Conservation (phyloP, 1,284 basidiomycete species). For the Ustilago trichophora region DNA sequence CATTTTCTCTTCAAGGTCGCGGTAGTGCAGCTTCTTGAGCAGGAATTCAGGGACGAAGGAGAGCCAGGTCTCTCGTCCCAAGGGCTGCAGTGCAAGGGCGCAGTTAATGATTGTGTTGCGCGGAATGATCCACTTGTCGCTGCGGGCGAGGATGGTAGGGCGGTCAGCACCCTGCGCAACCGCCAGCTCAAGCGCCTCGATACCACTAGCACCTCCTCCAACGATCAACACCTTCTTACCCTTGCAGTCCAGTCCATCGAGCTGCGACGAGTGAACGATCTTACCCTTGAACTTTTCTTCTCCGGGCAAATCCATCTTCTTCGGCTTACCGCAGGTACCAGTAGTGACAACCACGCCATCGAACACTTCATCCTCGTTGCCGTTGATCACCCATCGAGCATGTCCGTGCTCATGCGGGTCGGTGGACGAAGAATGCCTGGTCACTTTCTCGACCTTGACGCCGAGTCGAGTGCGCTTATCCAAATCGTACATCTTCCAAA, state of each 20-base stretch:
- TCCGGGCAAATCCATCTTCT: slow-evolving; percentile 70
- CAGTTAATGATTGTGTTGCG: slow-evolving; percentile 72
- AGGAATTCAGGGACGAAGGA: slow-evolving; percentile 70
- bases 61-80: slow-evolving; percentile 69
- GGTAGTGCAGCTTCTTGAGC: slow-evolving; percentile 72
- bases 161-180: slow-evolving; percentile 69
- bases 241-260: slow-evolving; percentile 68
- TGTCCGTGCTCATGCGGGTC: slow-evolving; percentile 67
- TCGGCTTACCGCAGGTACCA: slow-evolving; percentile 73
- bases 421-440: slow-evolving; percentile 60
- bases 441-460: slow-evolving; percentile 63
- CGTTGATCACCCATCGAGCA: slow-evolving; percentile 71
- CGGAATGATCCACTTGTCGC: slow-evolving; percentile 56
- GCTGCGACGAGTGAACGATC: slow-evolving; percentile 73
- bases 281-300: slow-evolving; percentile 69
- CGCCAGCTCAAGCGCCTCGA: slow-evolving; percentile 72
- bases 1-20: slow-evolving; percentile 70
- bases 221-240: slow-evolving; percentile 70
- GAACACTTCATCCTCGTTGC: slow-evolving; percentile 69
- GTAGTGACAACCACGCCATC: slow-evolving; percentile 72
- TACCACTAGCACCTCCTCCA: slow-evolving; percentile 73
- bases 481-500: slow-evolving; percentile 73
- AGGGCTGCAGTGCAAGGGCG: slow-evolving; percentile 72
- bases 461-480: slow-evolving; percentile 71
- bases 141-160: slow-evolving; percentile 70